These are phyloP conservation scores for Pseudogymnoascus sp. DNA, from an alignment of 2,329 filamentous ascomycete species.

Conservation along the genomic window DNA sequence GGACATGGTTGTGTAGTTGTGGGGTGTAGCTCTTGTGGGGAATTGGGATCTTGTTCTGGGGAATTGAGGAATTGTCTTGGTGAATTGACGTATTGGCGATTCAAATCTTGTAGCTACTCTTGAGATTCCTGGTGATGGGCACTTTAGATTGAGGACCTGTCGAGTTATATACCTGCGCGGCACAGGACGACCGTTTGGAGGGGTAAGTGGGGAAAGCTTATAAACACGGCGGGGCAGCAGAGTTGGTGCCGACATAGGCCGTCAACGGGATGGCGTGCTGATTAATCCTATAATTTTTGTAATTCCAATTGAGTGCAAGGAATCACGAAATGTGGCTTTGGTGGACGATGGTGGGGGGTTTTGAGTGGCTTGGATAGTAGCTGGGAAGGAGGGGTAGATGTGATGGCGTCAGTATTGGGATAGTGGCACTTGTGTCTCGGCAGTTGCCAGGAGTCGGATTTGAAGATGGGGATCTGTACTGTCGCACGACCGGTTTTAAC, in stretches of 20 bases:
- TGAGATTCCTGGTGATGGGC: not conserved
- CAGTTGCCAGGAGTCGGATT: not conserved
- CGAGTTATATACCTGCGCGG: not conserved
- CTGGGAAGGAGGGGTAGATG: not conserved
- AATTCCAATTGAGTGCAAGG: not conserved
- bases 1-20: not conserved
- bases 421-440: not conserved
- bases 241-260: not conserved
- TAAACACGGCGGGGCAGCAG: not conserved
- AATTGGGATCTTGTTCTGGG: not conserved
- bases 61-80: not conserved
- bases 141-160: not conserved
- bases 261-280: not conserved
- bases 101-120: not conserved
- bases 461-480: not conserved
- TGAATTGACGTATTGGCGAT: not conserved
- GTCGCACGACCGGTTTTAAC: not conserved
- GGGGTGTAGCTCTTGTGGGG: not conserved
- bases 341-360: not conserved
- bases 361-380: not conserved
- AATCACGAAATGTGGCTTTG: not conserved
- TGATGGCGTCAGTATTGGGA: not conserved
- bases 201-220: conserved; percentile 3
- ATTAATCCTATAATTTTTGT: not conserved
- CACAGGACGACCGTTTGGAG: not conserved